phyloP scores from a whole-genome alignment of 2,329 filamentous ascomycete genomes.

The Penicillium italicum region DNA sequence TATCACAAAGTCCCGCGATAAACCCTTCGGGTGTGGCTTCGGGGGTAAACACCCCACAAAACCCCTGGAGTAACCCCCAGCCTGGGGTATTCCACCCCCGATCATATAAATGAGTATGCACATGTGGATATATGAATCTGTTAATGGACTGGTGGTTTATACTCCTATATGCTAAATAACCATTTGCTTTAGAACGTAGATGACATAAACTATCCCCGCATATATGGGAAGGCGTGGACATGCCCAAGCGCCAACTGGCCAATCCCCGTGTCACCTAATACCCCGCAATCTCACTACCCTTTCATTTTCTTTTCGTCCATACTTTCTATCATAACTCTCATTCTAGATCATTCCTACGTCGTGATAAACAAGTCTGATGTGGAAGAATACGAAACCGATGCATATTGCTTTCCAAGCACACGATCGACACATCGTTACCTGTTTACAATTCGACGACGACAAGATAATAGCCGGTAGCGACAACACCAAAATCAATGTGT shows the following conservation, averaged over 20 bases:
- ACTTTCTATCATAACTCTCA: not conserved
- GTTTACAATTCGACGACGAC: constrained; percentile 93
- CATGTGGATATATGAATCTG: no score
- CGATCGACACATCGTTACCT: constrained; percentile 92
- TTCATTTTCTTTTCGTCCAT: no score
- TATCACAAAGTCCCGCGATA: not conserved
- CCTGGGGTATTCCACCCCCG: no score
- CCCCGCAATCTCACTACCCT: not conserved
- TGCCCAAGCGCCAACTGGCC: not conserved
- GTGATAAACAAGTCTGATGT: constrained; percentile 55
- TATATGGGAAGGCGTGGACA: no score
- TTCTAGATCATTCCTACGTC: no score
- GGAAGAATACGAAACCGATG: constrained; percentile 71
- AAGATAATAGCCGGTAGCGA: constrained; percentile 98
- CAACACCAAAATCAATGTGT: constrained; percentile 94
- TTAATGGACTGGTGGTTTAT: no score
- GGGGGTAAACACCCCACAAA: not conserved
- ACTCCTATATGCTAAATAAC: no score
- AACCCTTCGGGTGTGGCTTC: not conserved
- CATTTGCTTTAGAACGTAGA: no score
- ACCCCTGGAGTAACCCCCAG: no score
- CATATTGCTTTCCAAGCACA: constrained; percentile 95
- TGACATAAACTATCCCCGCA: no score
- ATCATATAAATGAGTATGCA: no score
- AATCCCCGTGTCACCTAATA: not conserved